These are phyloP conservation scores for Porphyrellus cyaneotinctus DNA, from an alignment of 768 basidiomycete species.

Conservation along the genomic window DNA sequence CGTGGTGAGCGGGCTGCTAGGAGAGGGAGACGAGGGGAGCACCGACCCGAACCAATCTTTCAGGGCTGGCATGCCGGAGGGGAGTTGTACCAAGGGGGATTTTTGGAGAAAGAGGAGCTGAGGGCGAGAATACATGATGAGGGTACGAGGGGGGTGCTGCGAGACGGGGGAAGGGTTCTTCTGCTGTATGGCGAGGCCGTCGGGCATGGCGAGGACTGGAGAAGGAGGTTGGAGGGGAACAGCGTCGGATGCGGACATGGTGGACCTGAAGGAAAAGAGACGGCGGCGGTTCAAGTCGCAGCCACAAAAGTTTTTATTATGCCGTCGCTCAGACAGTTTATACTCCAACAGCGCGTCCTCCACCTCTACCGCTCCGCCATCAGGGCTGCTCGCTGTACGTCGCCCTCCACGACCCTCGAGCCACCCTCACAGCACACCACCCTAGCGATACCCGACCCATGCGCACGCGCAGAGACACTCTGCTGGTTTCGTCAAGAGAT, in stretches of 20 bases:
- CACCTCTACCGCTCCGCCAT: slow-evolving; percentile 64
- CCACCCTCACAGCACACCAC: slow-evolving; percentile 3
- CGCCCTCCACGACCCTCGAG: background rate
- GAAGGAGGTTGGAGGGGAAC: slow-evolving; percentile 11
- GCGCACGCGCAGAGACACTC: slow-evolving; percentile 61
- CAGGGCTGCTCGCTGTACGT: slow-evolving; percentile 62
- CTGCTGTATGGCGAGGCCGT: slow-evolving; percentile 31
- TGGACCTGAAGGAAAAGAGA: slow-evolving; percentile 15
- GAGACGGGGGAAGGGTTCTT: slow-evolving; percentile 5
- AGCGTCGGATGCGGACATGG: slow-evolving; percentile 34
- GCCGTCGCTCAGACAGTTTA: slow-evolving; percentile 68
- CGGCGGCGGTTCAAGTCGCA: slow-evolving; percentile 2
- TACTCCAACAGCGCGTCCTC: slow-evolving; percentile 59
- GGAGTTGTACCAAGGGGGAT: slow-evolving; percentile 72
- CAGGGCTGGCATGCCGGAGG: slow-evolving; percentile 72
- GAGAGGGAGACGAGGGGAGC: slow-evolving; percentile 5
- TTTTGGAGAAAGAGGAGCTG: slow-evolving; percentile 65
- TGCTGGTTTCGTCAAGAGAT: slow-evolving; percentile 72
- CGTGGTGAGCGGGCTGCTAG: slow-evolving; percentile 17
- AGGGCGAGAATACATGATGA: slow-evolving; percentile 64
- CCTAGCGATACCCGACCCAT: slow-evolving; percentile 59
- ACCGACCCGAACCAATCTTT: slow-evolving; percentile 89
- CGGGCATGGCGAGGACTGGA: slow-evolving; percentile 28
- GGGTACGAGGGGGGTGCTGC: slow-evolving; percentile 33
- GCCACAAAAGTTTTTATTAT: slow-evolving; percentile 14